Evolutionary conservation across 2,329 filamentous ascomycete species (phyloP), one percentile per base, ranked within the genome.

Genomic region (Cryphonectria naterciae): DNA sequence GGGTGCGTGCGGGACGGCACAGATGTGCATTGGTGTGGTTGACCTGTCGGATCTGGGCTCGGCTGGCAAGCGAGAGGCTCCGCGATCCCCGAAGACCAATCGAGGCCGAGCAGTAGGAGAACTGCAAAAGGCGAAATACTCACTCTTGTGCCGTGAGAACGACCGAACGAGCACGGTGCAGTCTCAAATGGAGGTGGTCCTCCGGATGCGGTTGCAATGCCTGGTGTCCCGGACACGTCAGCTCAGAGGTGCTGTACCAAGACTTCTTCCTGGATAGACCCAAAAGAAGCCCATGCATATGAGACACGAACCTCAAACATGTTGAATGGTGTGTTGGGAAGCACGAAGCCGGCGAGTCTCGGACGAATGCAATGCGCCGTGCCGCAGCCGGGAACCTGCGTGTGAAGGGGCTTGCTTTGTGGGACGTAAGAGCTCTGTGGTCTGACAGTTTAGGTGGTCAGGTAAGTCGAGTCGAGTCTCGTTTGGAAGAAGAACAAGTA

Each of bases 111-210:
- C 17, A 25, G 28, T 19, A 64, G 17, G 58, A 22, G 61, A 41
- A 39, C 37, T 13, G 22, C 54, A 52, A 65, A 35, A 64, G 19
- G 46, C 60, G 56, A 22, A 10, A 46, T 61, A 81, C 85, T 81
- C 79, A 88, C 86, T 98, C 95, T 75, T 92, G 87, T 35, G 90
- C 85, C 4, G 94, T 97, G 72, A 98, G 86, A 35, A 96, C 85
- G 43, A 97, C 92, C 35, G 92, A 95, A 73, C 92, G 89, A 61
- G 95, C 94, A 68, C 94, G 91, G 82, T 97, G 95, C 74, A 93
- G 85, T 73, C 94, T 92, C 66, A 97, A 86, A 74, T 89, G 92
- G 79, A 97, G 93, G 73, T 88, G 88, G 79, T 94, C 91, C 79
- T 90, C 88, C 56, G 91, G 91, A 77, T 92, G 68, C 13, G 77